Conservation (phyloP, 2,329 filamentous ascomycete genomes). For the Aspergillus cejpii region DNA sequence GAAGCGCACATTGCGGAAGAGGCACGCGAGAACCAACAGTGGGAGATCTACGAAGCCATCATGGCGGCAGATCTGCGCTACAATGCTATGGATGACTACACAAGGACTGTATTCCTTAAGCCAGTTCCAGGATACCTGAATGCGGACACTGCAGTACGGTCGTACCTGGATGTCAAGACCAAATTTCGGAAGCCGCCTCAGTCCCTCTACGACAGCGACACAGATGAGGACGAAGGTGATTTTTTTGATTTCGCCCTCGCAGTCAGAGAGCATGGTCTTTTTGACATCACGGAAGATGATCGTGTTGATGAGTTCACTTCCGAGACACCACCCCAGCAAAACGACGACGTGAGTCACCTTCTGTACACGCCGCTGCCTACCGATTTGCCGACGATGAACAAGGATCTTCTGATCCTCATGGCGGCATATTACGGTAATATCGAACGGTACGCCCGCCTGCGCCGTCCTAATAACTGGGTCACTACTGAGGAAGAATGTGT, state of each 20-base stretch:
- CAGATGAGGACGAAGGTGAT: neutral
- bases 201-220: too few relatives aligned
- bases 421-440: slow-evolving; percentile 38
- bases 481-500: neutral
- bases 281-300: slow-evolving; percentile 31
- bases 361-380: slow-evolving; percentile 29
- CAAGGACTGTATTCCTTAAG: slow-evolving; percentile 8
- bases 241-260: neutral
- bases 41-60: slow-evolving; percentile 13
- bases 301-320: slow-evolving; percentile 15
- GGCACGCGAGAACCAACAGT: slow-evolving; percentile 8
- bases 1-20: slow-evolving; percentile 19
- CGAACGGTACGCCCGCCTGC: slow-evolving; percentile 36
- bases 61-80: slow-evolving; percentile 7
- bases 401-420: slow-evolving; percentile 35
- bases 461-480: slow-evolving; percentile 16
- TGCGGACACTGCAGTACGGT: slow-evolving; percentile 13
- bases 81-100: slow-evolving; percentile 16
- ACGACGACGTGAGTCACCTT: slow-evolving; percentile 10
- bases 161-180: slow-evolving; percentile 4
- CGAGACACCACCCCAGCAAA: slow-evolving; percentile 2
- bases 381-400: slow-evolving; percentile 35
- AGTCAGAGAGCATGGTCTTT: slow-evolving; percentile 10
- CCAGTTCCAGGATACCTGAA: slow-evolving; percentile 11
- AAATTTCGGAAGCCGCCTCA: neutral